Base-by-base conservation (phyloP, 345 rosid species). In the Gossypium raimondii region DNA sequence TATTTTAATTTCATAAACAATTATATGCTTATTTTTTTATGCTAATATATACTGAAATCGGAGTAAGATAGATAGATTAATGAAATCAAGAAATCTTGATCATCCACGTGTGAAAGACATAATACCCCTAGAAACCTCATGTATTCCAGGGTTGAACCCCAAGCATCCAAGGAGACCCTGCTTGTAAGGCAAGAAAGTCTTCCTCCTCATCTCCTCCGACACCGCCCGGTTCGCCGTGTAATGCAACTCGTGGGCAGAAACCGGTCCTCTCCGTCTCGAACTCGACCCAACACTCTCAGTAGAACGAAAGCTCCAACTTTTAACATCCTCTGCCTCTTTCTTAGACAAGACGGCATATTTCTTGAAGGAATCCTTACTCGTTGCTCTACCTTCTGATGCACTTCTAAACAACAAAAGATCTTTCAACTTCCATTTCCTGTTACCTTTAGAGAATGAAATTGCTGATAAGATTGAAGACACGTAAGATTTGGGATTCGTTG, bases 91-190 rank as follows among this genome's bases (percentile, higher is more conserved):
- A 25, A 59, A 59, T 25, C 16, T n/a, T 53, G 9, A 59, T 59
- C 63, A 59, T 25, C 38, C 85, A 85, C 90, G 93, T 78, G 93
- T 78, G 85, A 88, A 61, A 43, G 97, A 91, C 84, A 93, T 91
- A 83, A 88, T 73, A 9, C 93, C 81, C 76, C 87, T 86, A 51
- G 98, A 82, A 76, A 91, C 76, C 44, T 93, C 94, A 75, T 83
- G 86, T 73, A 86, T 82, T 10, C 87, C 77, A 16, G 89, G 89
- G 77, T 89, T 86, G 84, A 91, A 91, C 78, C 99, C 96, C 78
- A 95, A 77, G 83, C 99, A 95, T 34, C 97, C 97, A 82, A 95
- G 74, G 74, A 91, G 77, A 0, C 99, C 94, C 72, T 88, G 98
- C 84, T 83, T 93, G 91, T 95, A 95, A 3, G 98, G 99, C 85